Evolutionary conservation across 257 asterid species (phyloP), one percentile per base, ranked within the genome.

Genomic region (Parsonsia alboflavescens): DNA sequence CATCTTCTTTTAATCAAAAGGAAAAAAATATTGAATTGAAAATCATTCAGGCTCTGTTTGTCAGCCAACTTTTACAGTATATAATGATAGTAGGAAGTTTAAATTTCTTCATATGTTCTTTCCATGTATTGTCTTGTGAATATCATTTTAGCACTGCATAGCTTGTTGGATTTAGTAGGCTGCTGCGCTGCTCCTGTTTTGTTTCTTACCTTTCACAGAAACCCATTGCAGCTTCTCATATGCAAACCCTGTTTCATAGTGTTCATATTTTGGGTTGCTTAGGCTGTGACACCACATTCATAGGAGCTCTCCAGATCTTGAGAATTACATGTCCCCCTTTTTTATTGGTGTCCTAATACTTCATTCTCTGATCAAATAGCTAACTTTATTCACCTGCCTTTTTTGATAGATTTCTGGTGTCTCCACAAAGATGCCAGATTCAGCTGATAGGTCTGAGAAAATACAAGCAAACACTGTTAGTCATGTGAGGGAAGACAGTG

Each of bases 401-500:
- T n/a, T 61, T 77, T 45, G 70, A 78, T 86, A 89, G 93, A 79
- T 71, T 72, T 83, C 86, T 86, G 88, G 91, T 78, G 86, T 84
- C 85, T 73, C 70, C n/a, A 71, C 76, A 84, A 88, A 74, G 90
- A 91, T 77, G 88, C 86, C 85, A 73, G 86, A 85, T 84, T 80
- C 84, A 16, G 72, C 73, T 54, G 86, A 80, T 80, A 86, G 81
- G 79, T 72, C 80, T 26, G 90, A 75, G 79, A 85, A 79, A 77
- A 76, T 81, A 54, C 81, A 69, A 42, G 80, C 63, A 39, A 71
- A 75, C 71, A 78, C 68, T 52, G 81, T 75, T 62, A 76, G 66
- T 74, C 89, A 69, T 65, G 36, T 67, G 44, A 85, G 86, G 81
- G 94, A 85, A 71, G 90, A 86, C 62, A 87, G 91, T 71, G 97